Percentiles rank a stretch among this genome's conserved stretches.
Evolutionary conservation across 352 stramenopile genomes (phyloP).

Genomic region (Thalassiosira sp.): DNA sequence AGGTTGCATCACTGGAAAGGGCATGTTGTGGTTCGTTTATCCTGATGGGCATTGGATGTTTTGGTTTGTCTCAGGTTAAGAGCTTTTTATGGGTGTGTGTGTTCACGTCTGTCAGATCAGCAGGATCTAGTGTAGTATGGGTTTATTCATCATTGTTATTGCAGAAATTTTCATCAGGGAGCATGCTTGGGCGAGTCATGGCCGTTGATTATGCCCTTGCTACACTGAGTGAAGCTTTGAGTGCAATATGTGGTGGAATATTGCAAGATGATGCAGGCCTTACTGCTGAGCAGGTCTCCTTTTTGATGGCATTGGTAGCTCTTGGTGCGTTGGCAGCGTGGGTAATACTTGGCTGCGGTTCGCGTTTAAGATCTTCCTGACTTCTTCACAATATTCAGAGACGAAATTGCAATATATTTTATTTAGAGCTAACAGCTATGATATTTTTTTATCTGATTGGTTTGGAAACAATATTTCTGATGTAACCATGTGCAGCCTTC

Average conservation of each 20-base stretch:
- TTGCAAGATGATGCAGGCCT: constrained; percentile 59
- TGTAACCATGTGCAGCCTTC: no score
- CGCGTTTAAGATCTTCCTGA: constrained; percentile 1
- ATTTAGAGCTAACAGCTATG: no score
- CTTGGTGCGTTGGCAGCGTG: constrained; percentile 11
- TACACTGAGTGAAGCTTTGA: constrained; percentile 54
- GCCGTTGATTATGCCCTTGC: constrained; percentile 66
- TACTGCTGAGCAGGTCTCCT: constrained; percentile 43
- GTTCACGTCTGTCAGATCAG: constrained; percentile 50
- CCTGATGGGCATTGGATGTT: constrained; percentile 47
- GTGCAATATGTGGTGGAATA: constrained; percentile 52
- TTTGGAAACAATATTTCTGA: no score
- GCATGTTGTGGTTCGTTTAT: constrained; percentile 57
- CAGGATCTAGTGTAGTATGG: constrained; percentile 63
- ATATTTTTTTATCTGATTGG: no score
- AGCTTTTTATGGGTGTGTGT: constrained; percentile 55
- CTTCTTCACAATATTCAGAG: no score
- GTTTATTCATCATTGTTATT: constrained; percentile 64
- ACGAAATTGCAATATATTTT: no score
- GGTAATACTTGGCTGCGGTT: constrained; percentile 13
- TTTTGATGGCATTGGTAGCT: constrained; percentile 30
- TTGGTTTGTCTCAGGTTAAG: constrained; percentile 28
- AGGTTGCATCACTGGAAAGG: constrained; percentile 50
- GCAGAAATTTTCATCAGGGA: constrained; percentile 54
- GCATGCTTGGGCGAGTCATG: constrained; percentile 66